Conservation (phyloP, 768 basidiomycete genomes). For the Suillus discolor region DNA sequence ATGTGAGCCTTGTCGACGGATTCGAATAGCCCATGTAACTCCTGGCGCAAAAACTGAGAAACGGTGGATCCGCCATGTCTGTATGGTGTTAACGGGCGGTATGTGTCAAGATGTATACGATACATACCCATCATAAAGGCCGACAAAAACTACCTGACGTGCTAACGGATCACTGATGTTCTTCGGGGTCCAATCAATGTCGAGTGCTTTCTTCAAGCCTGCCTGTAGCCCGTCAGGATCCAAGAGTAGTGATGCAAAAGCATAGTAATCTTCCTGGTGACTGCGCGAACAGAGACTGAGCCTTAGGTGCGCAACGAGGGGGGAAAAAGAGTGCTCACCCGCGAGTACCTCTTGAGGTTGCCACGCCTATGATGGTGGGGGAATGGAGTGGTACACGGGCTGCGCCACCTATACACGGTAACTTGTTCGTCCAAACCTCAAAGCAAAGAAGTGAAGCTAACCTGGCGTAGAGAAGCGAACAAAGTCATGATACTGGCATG, state of each 20-base stretch:
- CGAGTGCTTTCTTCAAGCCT: slow-evolving; percentile 62
- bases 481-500: slow-evolving; percentile 66
- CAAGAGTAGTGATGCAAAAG: slow-evolving; percentile 74
- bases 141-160: slow-evolving; percentile 81
- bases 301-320: neutral
- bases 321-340: slow-evolving; percentile 43
- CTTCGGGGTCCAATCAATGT: slow-evolving; percentile 74
- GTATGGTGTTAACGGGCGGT: slow-evolving; percentile 9
- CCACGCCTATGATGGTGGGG: slow-evolving; percentile 77
- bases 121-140: slow-evolving; percentile 88
- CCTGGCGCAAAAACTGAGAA: slow-evolving; percentile 81
- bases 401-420: slow-evolving; percentile 51
- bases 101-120: neutral
- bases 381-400: slow-evolving; percentile 73
- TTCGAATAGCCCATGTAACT: slow-evolving; percentile 85
- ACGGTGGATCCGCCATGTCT: slow-evolving; percentile 94
- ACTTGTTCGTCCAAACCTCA: neutral
- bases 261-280: slow-evolving; percentile 88
- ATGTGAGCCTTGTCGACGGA: slow-evolving; percentile 70
- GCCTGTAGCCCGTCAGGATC: slow-evolving; percentile 72
- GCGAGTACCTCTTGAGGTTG: slow-evolving; percentile 75
- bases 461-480: slow-evolving; percentile 53
- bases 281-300: slow-evolving; percentile 39
- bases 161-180: slow-evolving; percentile 56
- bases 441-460: slow-evolving; percentile 36